Percentiles rank a stretch among this genome's conserved stretches.
Conservation (phyloP, 2,329 filamentous ascomycete genomes). For the Exophiala xenobiotica region DNA sequence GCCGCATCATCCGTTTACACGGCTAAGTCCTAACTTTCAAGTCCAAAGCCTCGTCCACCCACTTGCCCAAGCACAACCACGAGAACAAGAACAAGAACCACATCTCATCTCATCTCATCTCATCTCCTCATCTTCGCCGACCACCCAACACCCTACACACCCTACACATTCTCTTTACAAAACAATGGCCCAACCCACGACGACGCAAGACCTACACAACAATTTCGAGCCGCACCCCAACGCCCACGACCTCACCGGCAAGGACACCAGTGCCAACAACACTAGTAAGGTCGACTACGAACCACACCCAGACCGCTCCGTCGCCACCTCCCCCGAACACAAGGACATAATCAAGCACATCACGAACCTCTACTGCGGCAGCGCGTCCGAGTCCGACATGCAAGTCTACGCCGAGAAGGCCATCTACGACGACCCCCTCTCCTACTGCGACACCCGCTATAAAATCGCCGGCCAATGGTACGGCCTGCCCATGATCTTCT, state of each 20-base stretch:
- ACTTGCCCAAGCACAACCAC: no score
- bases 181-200: no score
- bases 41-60: no score
- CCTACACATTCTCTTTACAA: no score
- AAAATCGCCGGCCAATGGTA: constrained; percentile 53
- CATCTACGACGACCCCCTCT: constrained; percentile 51
- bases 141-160: no score
- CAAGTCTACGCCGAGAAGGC: constrained; percentile 48
- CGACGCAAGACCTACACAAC: constrained; percentile 24
- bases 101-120: no score
- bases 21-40: no score
- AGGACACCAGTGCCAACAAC: constrained; percentile 33
- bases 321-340: constrained; percentile 37
- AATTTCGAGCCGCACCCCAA: constrained; percentile 30
- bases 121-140: no score
- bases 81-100: no score
- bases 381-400: constrained; percentile 50
- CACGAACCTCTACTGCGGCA: constrained; percentile 48
- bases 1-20: no score
- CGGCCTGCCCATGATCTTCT: constrained; percentile 33
- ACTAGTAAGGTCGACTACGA: constrained; percentile 42
- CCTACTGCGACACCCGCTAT: constrained; percentile 51
- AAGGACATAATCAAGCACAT: constrained; percentile 46
- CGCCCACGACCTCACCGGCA: constrained; percentile 28
- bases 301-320: constrained; percentile 40